Conservation (phyloP, 495 filamentous ascomycete genomes). For the Massariosphaeria phaeospora region DNA sequence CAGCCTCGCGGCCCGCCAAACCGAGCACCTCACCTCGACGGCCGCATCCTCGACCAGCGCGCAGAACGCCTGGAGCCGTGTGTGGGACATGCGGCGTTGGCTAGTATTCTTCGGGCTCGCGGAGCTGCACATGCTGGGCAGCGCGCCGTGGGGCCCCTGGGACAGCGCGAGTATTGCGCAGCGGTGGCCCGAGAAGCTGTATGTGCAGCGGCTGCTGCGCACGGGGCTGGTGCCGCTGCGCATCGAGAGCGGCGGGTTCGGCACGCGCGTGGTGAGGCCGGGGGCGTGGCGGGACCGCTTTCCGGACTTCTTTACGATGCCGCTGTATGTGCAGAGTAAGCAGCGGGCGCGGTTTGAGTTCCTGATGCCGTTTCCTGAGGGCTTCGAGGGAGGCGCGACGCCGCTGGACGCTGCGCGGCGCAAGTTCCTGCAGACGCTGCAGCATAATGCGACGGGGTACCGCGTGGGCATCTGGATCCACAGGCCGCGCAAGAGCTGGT, state of each 20-base stretch:
- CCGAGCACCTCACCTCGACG: too few species aligned
- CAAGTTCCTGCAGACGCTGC: neutral
- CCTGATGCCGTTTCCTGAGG: neutral
- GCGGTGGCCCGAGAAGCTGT: neutral
- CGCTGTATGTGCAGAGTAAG: conserved; percentile 7
- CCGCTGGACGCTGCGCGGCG: neutral
- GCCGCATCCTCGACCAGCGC: too few species aligned
- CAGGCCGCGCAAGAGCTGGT: too few species aligned
- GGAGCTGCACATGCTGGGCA: neutral
- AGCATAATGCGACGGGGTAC: too few species aligned
- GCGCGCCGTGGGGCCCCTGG: neutral
- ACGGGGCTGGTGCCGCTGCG: neutral
- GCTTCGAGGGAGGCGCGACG: neutral
- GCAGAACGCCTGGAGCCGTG: too few species aligned
- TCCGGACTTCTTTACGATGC: too few species aligned
- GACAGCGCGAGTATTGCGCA: neutral
- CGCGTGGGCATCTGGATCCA: neutral
- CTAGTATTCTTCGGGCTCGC: neutral
- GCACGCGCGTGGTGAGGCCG: neutral
- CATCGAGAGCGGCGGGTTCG: neutral
- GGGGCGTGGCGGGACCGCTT: neutral
- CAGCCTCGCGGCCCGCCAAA: too few species aligned
- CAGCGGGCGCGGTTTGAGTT: conserved; percentile 9
- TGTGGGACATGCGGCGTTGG: too few species aligned
- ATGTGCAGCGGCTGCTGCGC: neutral